Percentiles rank a stretch among this genome's conserved stretches.
Evolutionary conservation across 2,329 filamentous ascomycete genomes (phyloP).

Genomic region (Aspergillus transmontanensis): DNA sequence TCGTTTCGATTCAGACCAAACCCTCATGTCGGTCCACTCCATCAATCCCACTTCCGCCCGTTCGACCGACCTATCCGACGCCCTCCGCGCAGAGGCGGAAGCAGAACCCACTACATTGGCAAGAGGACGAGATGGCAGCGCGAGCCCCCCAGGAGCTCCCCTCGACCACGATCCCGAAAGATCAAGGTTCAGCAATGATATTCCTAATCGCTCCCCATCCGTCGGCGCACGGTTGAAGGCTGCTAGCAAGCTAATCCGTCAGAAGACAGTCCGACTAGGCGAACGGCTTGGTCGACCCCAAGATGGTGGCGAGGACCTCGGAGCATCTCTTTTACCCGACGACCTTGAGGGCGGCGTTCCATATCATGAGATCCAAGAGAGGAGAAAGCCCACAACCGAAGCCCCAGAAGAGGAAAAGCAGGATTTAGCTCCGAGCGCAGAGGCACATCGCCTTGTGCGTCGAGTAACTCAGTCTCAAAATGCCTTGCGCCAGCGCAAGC

Average conservation of each 20-base stretch:
- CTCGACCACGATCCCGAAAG: background rate
- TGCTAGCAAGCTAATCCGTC: slow-evolving; percentile 31
- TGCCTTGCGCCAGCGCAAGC: slow-evolving; percentile 28
- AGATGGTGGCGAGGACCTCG: slow-evolving; percentile 35
- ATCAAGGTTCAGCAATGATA: slow-evolving; percentile 6
- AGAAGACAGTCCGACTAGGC: slow-evolving; percentile 31
- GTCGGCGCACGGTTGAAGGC: slow-evolving; percentile 29
- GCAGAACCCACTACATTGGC: background rate
- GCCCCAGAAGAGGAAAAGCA: slow-evolving; percentile 22
- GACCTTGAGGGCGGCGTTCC: slow-evolving; percentile 31
- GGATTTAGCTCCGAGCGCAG: slow-evolving; percentile 31
- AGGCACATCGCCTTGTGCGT: slow-evolving; percentile 43
- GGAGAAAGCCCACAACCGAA: slow-evolving; percentile 22
- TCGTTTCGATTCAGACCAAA: slow-evolving; percentile 22
- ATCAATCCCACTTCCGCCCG: slow-evolving; percentile 10
- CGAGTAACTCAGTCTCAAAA: slow-evolving; percentile 34
- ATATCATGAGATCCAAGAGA: slow-evolving; percentile 24
- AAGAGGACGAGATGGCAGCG: background rate
- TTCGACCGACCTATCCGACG: slow-evolving; percentile 15
- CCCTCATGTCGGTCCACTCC: slow-evolving; percentile 17
- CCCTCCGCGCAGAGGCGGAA: slow-evolving; percentile 6
- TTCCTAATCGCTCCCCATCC: slow-evolving; percentile 20
- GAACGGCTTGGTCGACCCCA: slow-evolving; percentile 35
- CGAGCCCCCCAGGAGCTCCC: background rate
- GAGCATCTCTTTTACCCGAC: slow-evolving; percentile 32